Conservation (phyloP, 768 basidiomycete species). For the Lentinula sp. region DNA sequence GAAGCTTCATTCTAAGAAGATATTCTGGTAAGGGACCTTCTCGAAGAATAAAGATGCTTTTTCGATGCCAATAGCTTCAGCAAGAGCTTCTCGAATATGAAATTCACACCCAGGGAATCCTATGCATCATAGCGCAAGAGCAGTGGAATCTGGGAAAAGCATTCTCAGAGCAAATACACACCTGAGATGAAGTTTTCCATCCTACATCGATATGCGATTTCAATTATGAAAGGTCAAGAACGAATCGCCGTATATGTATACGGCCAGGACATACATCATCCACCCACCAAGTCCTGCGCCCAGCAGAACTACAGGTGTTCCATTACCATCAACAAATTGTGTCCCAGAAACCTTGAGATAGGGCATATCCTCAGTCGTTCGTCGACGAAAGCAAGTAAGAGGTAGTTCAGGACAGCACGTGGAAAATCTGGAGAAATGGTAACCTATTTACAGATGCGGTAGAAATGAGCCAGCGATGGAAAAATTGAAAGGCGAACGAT, state of each 20-base stretch:
- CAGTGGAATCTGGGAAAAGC: background rate
- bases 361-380: background rate
- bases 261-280: slow-evolving; percentile 52
- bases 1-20: background rate
- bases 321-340: slow-evolving; percentile 20
- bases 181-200: slow-evolving; percentile 50
- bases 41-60: slow-evolving; percentile 57
- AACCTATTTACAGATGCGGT: too few relatives aligned
- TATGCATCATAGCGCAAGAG: slow-evolving; percentile 2
- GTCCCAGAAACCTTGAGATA: slow-evolving; percentile 3
- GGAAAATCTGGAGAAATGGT: too few relatives aligned
- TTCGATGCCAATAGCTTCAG: slow-evolving; percentile 40
- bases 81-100: slow-evolving; percentile 47
- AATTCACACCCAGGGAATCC: slow-evolving; percentile 57
- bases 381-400: too few relatives aligned
- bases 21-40: slow-evolving; percentile 31
- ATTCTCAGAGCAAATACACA: slow-evolving; percentile 4
- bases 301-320: slow-evolving; percentile 51
- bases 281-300: slow-evolving; percentile 78
- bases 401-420: too few relatives aligned
- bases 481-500: too few relatives aligned
- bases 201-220: slow-evolving; percentile 13
- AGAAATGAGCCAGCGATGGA: too few relatives aligned
- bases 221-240: too few relatives aligned
- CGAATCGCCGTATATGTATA: too few relatives aligned